Evolutionary conservation across 306 rosid species (phyloP).

Genomic region (Lupinus albus): DNA sequence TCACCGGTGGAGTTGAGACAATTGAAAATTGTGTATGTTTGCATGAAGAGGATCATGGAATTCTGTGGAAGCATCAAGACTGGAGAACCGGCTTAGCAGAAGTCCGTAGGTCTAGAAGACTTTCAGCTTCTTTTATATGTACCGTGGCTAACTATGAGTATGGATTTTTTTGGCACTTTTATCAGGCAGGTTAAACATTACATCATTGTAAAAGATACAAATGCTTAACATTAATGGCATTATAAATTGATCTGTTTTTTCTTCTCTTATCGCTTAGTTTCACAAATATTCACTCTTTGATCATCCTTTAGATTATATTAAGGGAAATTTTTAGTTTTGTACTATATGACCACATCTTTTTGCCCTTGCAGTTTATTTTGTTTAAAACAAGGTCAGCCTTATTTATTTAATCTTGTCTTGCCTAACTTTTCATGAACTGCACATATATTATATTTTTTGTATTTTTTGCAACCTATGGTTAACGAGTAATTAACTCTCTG

Average conservation of each 20-base stretch:
- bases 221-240: constrained; percentile 8
- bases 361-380: constrained; percentile 1
- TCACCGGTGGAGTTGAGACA: constrained; percentile 80
- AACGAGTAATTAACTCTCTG: constrained; percentile 26
- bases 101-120: constrained; percentile 83
- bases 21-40: constrained; percentile 77
- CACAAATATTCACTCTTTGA: neutral
- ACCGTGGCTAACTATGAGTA: constrained; percentile 90
- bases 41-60: constrained; percentile 87
- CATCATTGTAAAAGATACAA: neutral
- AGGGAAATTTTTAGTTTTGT: constrained; percentile 8
- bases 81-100: constrained; percentile 91
- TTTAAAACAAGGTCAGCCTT: neutral
- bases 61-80: constrained; percentile 92
- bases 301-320: neutral
- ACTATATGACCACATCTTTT: neutral
- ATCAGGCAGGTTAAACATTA: constrained; percentile 68
- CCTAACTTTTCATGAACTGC: neutral
- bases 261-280: neutral
- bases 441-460: neutral
- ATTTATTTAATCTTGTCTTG: neutral
- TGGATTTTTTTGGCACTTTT: constrained; percentile 86
- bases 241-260: neutral
- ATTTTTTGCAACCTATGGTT: neutral
- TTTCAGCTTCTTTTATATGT: constrained; percentile 74